A percentile compares a stretch with the other conserved stretches of the same genome.
phyloP scores from a whole-genome alignment of 202 grass and related monocot genomes.

The Tripidium arundinaceum region DNA sequence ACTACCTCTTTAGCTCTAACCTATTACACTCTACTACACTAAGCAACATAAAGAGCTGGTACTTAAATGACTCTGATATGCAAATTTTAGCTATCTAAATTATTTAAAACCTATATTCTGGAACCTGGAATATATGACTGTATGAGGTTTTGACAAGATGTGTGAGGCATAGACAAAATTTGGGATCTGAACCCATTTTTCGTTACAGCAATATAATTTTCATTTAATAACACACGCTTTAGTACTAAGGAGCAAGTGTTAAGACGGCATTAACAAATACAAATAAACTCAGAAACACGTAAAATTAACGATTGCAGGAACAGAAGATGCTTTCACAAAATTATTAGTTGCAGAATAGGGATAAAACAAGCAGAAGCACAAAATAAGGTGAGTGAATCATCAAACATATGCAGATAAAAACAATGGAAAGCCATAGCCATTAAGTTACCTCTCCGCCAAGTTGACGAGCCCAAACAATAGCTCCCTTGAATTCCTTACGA shows the following conservation, averaged over 20 bases:
- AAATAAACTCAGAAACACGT: background rate
- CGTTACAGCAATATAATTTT: background rate
- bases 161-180: background rate
- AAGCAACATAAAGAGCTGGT: background rate
- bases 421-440: background rate
- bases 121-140: background rate
- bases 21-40: background rate
- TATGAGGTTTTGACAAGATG: background rate
- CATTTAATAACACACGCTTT: background rate
- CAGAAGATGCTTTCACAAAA: background rate
- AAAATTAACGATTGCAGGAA: background rate
- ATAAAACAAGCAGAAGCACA: background rate
- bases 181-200: constrained; percentile 1
- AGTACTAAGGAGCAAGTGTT: background rate
- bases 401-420: constrained; percentile 17
- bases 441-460: constrained; percentile 84
- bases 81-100: background rate
- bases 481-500: constrained; percentile 72
- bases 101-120: constrained; percentile 13
- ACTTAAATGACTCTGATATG: background rate
- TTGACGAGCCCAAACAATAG: constrained; percentile 85
- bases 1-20: background rate
- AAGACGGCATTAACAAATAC: background rate
- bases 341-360: constrained; percentile 10
- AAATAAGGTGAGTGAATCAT: background rate